Evolutionary conservation across 106 monocot species (phyloP), one percentile per base, ranked within the genome.

Genomic region (Allium fistulosum): DNA sequence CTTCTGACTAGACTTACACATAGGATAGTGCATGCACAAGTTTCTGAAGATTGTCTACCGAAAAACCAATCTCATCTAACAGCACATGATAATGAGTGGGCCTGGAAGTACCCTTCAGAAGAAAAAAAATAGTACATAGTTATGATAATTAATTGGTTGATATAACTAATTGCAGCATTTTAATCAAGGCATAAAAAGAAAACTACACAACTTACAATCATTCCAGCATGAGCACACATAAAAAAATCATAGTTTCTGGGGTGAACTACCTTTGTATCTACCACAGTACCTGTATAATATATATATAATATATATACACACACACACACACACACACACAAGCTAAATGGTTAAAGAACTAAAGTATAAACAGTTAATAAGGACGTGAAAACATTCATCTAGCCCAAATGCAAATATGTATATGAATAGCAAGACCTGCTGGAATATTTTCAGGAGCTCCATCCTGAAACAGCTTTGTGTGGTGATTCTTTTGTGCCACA

Each of bases 61-160:
- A 46, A 48, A 93, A 93, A 11, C 83, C 85, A 58, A 88, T 93
- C 72, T 93, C 88, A 71, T 93, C 88, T 47, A 86, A 71, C 78
- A 94, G 73, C 6, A 94, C 84, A 71, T 94, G 79, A 68, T 94
- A 94, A 66, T 87, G 89, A 10, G 80, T 84, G 49, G 93, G 93
- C 56, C 84, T 79, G 11, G 93, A 78, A 10, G 84, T 94, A 11
- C 89, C 93, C 89, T 94, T 26, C 5, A 48, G 2, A 18, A 68
- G 62, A 67, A 58, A 11, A n/a, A 10, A 26, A 53, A 58, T 22
- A 37, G 37, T 37, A 37, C 37, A 5, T 37, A 37, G 37, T 37
- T 37, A 37, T 2, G 37, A 37, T 37, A 37, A 37, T 37, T 37
- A 37, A 37, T 37, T 37, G 37, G 37, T 37, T 37, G 37, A 37